Percentiles rank a stretch among this genome's conserved stretches.
Evolutionary conservation across 768 basidiomycete genomes (phyloP).

Genomic region (Collybia sp.): DNA sequence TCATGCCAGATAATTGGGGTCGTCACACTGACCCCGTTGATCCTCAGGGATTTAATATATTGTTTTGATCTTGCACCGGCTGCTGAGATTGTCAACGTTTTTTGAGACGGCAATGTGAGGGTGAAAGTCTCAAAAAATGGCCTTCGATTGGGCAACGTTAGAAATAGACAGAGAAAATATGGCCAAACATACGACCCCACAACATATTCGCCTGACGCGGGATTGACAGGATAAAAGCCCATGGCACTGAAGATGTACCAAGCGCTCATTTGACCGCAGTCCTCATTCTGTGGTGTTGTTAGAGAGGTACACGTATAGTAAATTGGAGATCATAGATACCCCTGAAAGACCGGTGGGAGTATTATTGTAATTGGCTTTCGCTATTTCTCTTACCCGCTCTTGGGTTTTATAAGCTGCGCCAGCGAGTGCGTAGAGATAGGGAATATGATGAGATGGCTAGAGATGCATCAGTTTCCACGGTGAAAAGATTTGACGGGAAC

Average conservation of each 20-base stretch:
- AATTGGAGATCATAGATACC: conserved; percentile 28
- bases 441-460: conserved; percentile 83
- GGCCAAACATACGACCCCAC: conserved; percentile 59
- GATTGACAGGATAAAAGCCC: conserved; percentile 85
- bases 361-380: conserved; percentile 57
- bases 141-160: conserved; percentile 14
- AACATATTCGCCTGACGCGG: conserved; percentile 70
- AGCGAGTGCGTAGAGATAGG: conserved; percentile 74
- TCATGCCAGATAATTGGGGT: conserved; percentile 54
- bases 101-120: conserved; percentile 46
- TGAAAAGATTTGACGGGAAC: not conserved
- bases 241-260: conserved; percentile 84
- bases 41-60: conserved; percentile 53
- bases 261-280: conserved; percentile 88
- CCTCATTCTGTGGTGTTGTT: conserved; percentile 58
- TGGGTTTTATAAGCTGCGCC: conserved; percentile 70
- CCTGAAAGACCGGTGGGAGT: conserved; percentile 70
- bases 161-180: not conserved
- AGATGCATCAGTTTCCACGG: too few relatives aligned
- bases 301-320: too few relatives aligned
- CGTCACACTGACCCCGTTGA: conserved; percentile 44
- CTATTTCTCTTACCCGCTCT: conserved; percentile 65
- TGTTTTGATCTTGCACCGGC: conserved; percentile 52
- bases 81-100: conserved; percentile 46
- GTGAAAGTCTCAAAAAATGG: conserved; percentile 50